These are phyloP conservation scores for Pseudogymnoascus sp. DNA, from an alignment of 2,329 filamentous ascomycete species.

Conservation along the genomic window DNA sequence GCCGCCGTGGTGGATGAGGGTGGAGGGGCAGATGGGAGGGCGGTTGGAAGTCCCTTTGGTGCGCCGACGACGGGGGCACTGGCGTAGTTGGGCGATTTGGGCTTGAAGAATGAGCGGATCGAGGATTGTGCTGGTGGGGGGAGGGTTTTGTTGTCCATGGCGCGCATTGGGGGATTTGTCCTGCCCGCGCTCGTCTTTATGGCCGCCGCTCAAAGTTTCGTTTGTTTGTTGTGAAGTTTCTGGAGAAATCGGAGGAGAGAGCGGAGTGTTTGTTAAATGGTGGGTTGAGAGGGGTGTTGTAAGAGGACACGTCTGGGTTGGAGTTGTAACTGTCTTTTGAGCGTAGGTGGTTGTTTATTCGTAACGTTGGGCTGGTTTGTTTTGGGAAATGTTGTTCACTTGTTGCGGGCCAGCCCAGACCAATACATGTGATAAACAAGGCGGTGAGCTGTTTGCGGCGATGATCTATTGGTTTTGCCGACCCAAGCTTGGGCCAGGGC, in stretches of 20 bases:
- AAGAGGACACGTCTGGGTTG: not conserved
- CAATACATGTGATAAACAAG: not conserved
- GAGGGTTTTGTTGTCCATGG: not conserved
- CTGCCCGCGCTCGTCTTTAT: not conserved
- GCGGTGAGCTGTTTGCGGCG: not conserved
- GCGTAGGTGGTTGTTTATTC: not conserved
- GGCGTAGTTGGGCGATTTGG: constrained; percentile 38
- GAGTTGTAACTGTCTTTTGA: not conserved
- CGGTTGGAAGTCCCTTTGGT: constrained; percentile 20
- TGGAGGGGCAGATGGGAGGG: constrained; percentile 14
- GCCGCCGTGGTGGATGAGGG: constrained; percentile 17
- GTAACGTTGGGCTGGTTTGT: not conserved
- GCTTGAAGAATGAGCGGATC: constrained; percentile 55
- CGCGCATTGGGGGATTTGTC: not conserved
- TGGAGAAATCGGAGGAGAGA: not conserved
- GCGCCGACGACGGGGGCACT: constrained; percentile 30
- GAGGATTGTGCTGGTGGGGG: constrained; percentile 32
- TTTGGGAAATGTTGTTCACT: not conserved
- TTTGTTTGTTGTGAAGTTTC: not conserved
- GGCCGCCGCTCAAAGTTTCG: not conserved
- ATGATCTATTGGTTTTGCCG: not conserved
- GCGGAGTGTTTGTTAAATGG: not conserved
- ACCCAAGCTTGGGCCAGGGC: not conserved
- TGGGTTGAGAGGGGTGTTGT: not conserved
- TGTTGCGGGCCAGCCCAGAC: not conserved